Evolutionary conservation across 108 stramenopile genomes (phyloP), one percentile per base, ranked within the genome.

Genomic region (Cylindrotheca closterium): DNA sequence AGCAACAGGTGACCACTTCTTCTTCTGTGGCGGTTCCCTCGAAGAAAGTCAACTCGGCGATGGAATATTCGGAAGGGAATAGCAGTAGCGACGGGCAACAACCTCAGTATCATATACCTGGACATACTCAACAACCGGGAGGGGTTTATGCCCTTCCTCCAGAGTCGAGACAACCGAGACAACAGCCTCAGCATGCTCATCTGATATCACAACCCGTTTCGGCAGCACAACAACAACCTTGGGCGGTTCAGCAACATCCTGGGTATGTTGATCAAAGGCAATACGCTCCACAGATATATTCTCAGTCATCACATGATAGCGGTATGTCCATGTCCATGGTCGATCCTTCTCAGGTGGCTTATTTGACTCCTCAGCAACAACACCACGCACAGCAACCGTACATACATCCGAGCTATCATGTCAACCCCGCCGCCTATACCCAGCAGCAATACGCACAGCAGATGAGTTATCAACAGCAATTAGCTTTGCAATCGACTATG

Each of bases 51-150:
- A 21, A 12, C 52, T 48, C 56, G 54, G 71, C 51, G 63, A 73
- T 73, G 71, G 60, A 73, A 58, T 63, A 73, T 53, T 61, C 52
- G 24, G 71, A 73, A 21, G 26, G 30, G 53, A 23, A 30, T 54
- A 58, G 63, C 23, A 42, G 52, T 53, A 47, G 65, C 55, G 71
- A 74, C 61, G 42, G 60, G 50, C 64, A 47, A 55, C 67, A 69
- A 33, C 61, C 64, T 45, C 73, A 81, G 15, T 71, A 73, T 19
- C 75, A 81, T 24, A 74, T 66, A 42, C 62, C 57, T 47, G 63
- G 60, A 45, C 73, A 68, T 59, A 2, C 47, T 52, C 71, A 70
- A 69, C 68, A 68, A 30, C 67, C 22, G 2, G 47, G 53, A 26
- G 32, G 42, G 7, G 7, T 15, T 42, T 42, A 42, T 42, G 15